Base-by-base conservation (phyloP, 2,329 filamentous ascomycete species). In the Fusarium sp. region DNA sequence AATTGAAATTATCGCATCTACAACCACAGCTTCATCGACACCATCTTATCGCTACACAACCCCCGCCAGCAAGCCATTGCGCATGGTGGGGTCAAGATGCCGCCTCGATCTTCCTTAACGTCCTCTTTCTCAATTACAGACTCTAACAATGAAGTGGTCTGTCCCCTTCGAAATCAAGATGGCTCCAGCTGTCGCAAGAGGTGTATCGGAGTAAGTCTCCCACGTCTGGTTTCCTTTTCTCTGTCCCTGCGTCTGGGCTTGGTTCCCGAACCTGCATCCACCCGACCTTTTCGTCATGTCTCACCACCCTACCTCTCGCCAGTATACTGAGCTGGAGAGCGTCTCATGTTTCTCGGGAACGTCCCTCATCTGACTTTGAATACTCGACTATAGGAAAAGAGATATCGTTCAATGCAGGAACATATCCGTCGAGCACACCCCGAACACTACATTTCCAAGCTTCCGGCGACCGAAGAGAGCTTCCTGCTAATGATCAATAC, bases 401-500 rank as follows among this genome's bases (percentile, higher is more conserved):
- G 94, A 78, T 99, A 95, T 86, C 95, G 97, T 84, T 98, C 96
- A 74, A 98, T 99, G 95, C 97, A 98, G 86, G 97, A 99, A 89
- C 97, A 99, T 82, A 98, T 99, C 81, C 94, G 97, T 80, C 93
- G 97, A 84, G 96, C 97, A 77, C 97, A 99, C 83, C 96, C 96
- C 71, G 95, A 97, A 83, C 93, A 98, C 84, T 98, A 98, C 86
- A 97, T 99, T 79, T 92, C 97, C 59, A 98, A 98, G 90, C 93
- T 98, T 79, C 96, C 97, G 77, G 97, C 97, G 58, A 99, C 96
- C 78, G 96, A 98, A 84, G 96, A 98, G 86, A 98, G 95, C 91
- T 98, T 99, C 85, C 88, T 94, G 81, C 88, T 98, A 83, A 98
- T 98, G 97, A 94, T 98, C 84, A 97, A 92, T 83, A 95, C 94